Evolutionary conservation across 192 early-diverging fungal genomes (phyloP), one percentile per base, ranked within the genome.

Genomic region (Coemansia sp.): DNA sequence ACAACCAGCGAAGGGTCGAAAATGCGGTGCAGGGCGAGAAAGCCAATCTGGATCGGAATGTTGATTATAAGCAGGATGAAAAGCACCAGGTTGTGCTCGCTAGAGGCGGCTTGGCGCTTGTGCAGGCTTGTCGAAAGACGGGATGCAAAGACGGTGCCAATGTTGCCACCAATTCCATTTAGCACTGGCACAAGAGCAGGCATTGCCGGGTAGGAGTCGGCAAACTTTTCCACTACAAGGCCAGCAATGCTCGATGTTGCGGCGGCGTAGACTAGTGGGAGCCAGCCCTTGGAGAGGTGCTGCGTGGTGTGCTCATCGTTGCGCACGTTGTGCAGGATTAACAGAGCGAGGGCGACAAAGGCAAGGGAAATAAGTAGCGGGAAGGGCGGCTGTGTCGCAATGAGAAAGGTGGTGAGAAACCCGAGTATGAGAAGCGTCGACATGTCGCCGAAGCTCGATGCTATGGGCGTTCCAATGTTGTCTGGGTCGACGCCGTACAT

Each of bases 91-190:
- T 57, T 61, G 22, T 69, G 66, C 21, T 78, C 69, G 9, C 63
- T 80, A 78, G 60, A 78, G 56, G 44, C 82, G 75, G 43, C 65
- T 64, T 21, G 55, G 24, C 70, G 80, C 9, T 71, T 63, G 47
- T 92, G 90, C 23, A 92, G 67, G 17, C 84, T 81, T 8, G 90
- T 90, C 8, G 86, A 89, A 25, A 92, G 84, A 9, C 90, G 78
- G 25, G 87, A 87, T 0, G 87, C 86, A 52, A 87, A 90, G 14
- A 92, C 87, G 6, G 90, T 88, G 21, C 84, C 87, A n/a, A 92
- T 74, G 55, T 92, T 92, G 24, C 91, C 91, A 21, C 83, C 78
- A 12, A 91, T 80, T 1, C 82, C 82, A 22, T 83, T 79, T 21
- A 79, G 55, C 17, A 80, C 74, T 0, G 81, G 79, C 4, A 79